phyloP scores from a whole-genome alignment of 2,329 filamentous ascomycete species.

The Curvularia hawaiiensis region DNA sequence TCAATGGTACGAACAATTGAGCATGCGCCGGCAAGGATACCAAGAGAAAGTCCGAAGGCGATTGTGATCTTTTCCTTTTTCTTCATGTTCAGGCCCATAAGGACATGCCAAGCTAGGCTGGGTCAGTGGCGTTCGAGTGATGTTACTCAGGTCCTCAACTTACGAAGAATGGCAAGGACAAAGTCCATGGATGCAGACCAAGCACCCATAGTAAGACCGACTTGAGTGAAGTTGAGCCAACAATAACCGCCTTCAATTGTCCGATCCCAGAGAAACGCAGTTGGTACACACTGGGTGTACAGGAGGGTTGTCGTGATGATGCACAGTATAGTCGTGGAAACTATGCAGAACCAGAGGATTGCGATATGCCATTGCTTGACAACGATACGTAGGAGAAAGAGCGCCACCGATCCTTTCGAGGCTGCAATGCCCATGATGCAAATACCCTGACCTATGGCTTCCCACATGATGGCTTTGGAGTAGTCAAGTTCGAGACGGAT shows the following conservation, averaged over 20 bases:
- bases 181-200: conserved; percentile 45
- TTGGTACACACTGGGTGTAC: conserved; percentile 36
- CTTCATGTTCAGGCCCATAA: conserved; percentile 44
- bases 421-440: conserved; percentile 41
- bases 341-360: conserved; percentile 40
- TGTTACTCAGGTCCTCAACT: not conserved
- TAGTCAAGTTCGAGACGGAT: conserved; percentile 25
- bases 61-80: conserved; percentile 43
- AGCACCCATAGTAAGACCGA: conserved; percentile 38
- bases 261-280: conserved; percentile 35
- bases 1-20: conserved; percentile 40
- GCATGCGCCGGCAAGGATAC: conserved; percentile 41
- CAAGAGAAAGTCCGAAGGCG: conserved; percentile 37
- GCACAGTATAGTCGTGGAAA: conserved; percentile 32
- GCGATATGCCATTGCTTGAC: conserved; percentile 35
- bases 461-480: conserved; percentile 40
- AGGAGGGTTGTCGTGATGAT: conserved; percentile 34
- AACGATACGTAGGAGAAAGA: conserved; percentile 41
- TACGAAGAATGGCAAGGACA: conserved; percentile 41
- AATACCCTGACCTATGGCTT: conserved; percentile 38
- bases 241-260: conserved; percentile 32
- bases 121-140: not conserved
- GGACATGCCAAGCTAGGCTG: conserved; percentile 34
- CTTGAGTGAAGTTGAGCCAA: conserved; percentile 35
- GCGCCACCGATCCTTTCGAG: conserved; percentile 37